Percentiles rank a stretch among this genome's conserved stretches.
phyloP scores from a whole-genome alignment of 345 rosid species.

The Bruguiera parviflora region DNA sequence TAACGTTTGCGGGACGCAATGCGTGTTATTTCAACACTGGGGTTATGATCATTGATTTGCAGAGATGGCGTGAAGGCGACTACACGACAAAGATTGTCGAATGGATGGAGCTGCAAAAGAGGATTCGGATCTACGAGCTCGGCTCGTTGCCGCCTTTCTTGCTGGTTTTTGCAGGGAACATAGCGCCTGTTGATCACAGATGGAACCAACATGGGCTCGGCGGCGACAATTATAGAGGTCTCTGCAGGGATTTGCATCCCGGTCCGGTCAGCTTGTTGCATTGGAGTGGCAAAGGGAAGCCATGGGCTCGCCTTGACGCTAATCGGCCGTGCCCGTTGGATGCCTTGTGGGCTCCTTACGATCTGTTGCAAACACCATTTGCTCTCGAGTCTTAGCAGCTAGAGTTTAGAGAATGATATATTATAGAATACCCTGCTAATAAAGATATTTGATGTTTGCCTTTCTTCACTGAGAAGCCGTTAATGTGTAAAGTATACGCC shows the following conservation, averaged over 20 bases:
- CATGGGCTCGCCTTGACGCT: constrained; percentile 34
- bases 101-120: constrained; percentile 46
- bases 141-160: constrained; percentile 44
- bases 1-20: constrained; percentile 30
- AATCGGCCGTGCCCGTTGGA: constrained; percentile 36
- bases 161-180: constrained; percentile 38
- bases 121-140: constrained; percentile 42
- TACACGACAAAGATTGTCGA: constrained; percentile 35
- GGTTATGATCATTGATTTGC: constrained; percentile 38
- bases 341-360: constrained; percentile 43
- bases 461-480: too few species aligned
- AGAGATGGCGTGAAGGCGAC: constrained; percentile 35
- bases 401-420: background rate
- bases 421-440: too few species aligned
- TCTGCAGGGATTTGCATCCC: constrained; percentile 37
- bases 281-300: constrained; percentile 50
- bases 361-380: constrained; percentile 26
- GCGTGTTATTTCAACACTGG: constrained; percentile 46
- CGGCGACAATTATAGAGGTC: constrained; percentile 37
- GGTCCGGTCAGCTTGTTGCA: constrained; percentile 45
- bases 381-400: constrained; percentile 21
- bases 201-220: constrained; percentile 49
- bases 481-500: too few species aligned
- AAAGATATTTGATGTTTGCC: too few species aligned
- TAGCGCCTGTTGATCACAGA: constrained; percentile 36